Percentiles rank a stretch among this genome's conserved stretches.
phyloP scores from a whole-genome alignment of 805 yeast species.

The Tanozyma kutaoensis region DNA sequence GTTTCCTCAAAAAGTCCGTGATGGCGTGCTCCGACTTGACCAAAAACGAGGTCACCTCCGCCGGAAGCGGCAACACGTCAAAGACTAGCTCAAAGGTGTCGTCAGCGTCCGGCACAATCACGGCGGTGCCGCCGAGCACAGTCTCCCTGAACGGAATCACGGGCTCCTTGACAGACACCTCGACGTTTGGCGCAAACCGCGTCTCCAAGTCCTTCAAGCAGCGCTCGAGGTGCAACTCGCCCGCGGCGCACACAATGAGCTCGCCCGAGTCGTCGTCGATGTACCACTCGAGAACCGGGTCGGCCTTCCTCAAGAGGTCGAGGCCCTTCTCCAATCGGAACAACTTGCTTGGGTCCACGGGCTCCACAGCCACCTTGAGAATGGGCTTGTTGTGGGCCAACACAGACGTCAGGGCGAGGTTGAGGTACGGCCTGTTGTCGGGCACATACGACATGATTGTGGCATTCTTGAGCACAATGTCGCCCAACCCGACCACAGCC shows the following conservation, averaged over 20 bases:
- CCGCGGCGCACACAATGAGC: slow-evolving; percentile 87
- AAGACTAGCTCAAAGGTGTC: slow-evolving; percentile 7
- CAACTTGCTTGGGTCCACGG: slow-evolving; percentile 74
- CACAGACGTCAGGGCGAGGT: slow-evolving; percentile 34
- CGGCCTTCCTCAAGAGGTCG: slow-evolving; percentile 69
- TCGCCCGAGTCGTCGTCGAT: slow-evolving; percentile 82
- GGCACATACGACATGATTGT: slow-evolving; percentile 48
- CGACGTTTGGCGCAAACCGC: slow-evolving; percentile 79
- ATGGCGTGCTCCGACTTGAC: slow-evolving; percentile 32
- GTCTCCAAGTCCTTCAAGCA: slow-evolving; percentile 84
- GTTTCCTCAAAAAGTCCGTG: slow-evolving; percentile 12
- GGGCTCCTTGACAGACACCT: slow-evolving; percentile 77
- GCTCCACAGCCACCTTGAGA: slow-evolving; percentile 91
- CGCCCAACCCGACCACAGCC: slow-evolving; percentile 86
- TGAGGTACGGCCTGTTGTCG: slow-evolving; percentile 70
- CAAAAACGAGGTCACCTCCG: slow-evolving; percentile 34
- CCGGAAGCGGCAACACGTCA: slow-evolving; percentile 50
- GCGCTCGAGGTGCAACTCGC: slow-evolving; percentile 90
- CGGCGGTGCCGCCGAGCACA: slow-evolving; percentile 25
- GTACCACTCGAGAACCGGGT: slow-evolving; percentile 85
- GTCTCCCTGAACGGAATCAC: slow-evolving; percentile 93
- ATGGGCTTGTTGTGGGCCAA: slow-evolving; percentile 67
- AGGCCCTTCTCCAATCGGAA: slow-evolving; percentile 67
- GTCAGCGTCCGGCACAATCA: slow-evolving; percentile 36
- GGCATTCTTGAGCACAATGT: slow-evolving; percentile 73